phyloP scores from a whole-genome alignment of 176 grass and related monocot genomes.

The Oryza rufipogon region DNA sequence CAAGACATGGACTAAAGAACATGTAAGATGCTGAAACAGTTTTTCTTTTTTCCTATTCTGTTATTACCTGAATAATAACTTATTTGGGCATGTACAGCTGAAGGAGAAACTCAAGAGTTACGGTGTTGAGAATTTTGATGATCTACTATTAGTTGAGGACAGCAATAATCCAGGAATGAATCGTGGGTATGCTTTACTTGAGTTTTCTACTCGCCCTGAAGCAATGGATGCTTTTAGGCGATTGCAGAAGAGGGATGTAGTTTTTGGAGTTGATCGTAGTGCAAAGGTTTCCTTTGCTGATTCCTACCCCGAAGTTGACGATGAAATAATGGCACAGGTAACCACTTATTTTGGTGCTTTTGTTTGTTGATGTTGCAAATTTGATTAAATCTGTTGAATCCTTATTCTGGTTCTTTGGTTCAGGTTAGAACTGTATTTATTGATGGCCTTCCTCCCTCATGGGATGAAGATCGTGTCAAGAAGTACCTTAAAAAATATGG shows the following conservation, averaged over 20 bases:
- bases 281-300: conserved; percentile 96
- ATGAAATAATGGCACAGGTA: conserved; percentile 98
- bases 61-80: conserved; percentile 36
- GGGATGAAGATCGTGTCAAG: conserved; percentile 89
- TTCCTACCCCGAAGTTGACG: conserved; percentile 79
- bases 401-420: conserved; percentile 40
- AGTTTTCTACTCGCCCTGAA: conserved; percentile 87
- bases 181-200: conserved; percentile 93
- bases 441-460: conserved; percentile 76
- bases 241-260: conserved; percentile 84
- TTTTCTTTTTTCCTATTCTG: conserved; percentile 1
- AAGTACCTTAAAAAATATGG: conserved; percentile 93
- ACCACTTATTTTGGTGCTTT: conserved; percentile 10
- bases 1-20: conserved; percentile 96
- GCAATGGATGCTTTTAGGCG: conserved; percentile 88
- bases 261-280: conserved; percentile 80
- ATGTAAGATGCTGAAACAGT: conserved; percentile 50
- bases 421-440: conserved; percentile 98
- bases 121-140: conserved; percentile 83
- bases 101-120: conserved; percentile 90
- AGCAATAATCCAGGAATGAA: conserved; percentile 80
- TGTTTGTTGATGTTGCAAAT: not conserved
- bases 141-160: conserved; percentile 77
- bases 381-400: conserved; percentile 21
- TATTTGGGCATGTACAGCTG: conserved; percentile 58